These are phyloP conservation scores for Eimeria necatrix DNA, from an alignment of 169 alveolate species.

Conservation along the genomic window DNA sequence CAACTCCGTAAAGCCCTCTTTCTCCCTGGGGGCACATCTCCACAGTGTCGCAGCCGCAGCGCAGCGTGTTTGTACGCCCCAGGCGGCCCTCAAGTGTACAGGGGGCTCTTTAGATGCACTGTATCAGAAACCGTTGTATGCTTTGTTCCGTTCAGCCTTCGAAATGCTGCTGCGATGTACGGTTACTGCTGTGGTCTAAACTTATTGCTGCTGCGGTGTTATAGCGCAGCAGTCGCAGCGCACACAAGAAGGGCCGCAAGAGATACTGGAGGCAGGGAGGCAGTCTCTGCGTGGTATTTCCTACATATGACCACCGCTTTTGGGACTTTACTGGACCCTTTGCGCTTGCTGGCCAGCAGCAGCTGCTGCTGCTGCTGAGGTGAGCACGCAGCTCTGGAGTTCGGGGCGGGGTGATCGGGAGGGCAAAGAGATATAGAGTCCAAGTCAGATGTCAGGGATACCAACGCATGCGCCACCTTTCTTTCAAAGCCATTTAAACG, in stretches of 20 bases:
- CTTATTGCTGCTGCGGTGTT: neutral
- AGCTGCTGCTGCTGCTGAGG: constrained; percentile 61
- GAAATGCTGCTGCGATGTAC: no score
- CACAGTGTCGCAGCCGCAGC: neutral
- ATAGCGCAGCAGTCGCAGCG: constrained; percentile 28
- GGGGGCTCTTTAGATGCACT: no score
- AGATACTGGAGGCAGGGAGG: constrained; percentile 19
- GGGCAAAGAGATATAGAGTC: constrained; percentile 33
- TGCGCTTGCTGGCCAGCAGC: neutral
- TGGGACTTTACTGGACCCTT: neutral
- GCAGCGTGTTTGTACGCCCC: neutral
- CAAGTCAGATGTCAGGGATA: constrained; percentile 34
- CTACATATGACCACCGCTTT: constrained; percentile 17
- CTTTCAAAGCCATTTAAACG: constrained; percentile 71
- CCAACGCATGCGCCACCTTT: constrained; percentile 44
- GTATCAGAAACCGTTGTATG: no score
- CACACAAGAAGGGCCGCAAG: constrained; percentile 31
- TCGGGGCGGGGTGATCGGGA: neutral
- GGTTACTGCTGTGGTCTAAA: no score
- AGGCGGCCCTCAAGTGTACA: no score
- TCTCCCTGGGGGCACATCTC: no score
- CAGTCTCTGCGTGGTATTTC: neutral
- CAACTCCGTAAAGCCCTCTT: no score
- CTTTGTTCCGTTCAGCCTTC: no score
- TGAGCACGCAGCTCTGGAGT: neutral